phyloP scores from a whole-genome alignment of 2,329 filamentous ascomycete species.

The Pyrenophora seminiperda region DNA sequence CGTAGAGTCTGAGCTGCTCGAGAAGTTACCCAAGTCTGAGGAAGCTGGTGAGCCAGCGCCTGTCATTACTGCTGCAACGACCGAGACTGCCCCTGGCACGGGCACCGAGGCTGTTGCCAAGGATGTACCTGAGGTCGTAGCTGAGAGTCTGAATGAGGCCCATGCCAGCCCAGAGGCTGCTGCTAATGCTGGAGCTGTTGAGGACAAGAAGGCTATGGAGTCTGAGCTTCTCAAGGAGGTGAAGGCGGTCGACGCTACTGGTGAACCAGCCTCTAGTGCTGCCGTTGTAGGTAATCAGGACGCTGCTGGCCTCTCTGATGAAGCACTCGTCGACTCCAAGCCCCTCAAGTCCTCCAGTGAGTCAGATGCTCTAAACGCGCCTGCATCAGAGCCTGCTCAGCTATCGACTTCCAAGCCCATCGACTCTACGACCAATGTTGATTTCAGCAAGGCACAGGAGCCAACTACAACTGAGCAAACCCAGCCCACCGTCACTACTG shows the following conservation, averaged over 20 bases:
- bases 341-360: constrained; percentile 40
- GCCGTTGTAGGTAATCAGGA: constrained; percentile 35
- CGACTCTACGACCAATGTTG: constrained; percentile 47
- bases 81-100: constrained; percentile 6
- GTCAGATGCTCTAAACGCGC: constrained; percentile 45
- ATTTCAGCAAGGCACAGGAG: constrained; percentile 48
- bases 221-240: constrained; percentile 64
- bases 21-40: constrained; percentile 9
- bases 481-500: constrained; percentile 50
- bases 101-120: constrained; percentile 36
- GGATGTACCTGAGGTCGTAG: constrained; percentile 64
- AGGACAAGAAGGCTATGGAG: constrained; percentile 73
- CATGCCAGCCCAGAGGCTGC: constrained; percentile 68
- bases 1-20: constrained; percentile 72
- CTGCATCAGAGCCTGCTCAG: constrained; percentile 40
- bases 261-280: constrained; percentile 46
- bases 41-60: constrained; percentile 37
- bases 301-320: constrained; percentile 43
- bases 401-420: constrained; percentile 31
- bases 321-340: constrained; percentile 36
- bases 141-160: constrained; percentile 72
- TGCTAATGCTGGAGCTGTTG: constrained; percentile 66
- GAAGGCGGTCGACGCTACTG: constrained; percentile 5
- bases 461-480: constrained; percentile 47
- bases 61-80: constrained; percentile 22